Evolutionary conservation across 768 basidiomycete species (phyloP).

Genomic region (Auricularia heimuer): DNA sequence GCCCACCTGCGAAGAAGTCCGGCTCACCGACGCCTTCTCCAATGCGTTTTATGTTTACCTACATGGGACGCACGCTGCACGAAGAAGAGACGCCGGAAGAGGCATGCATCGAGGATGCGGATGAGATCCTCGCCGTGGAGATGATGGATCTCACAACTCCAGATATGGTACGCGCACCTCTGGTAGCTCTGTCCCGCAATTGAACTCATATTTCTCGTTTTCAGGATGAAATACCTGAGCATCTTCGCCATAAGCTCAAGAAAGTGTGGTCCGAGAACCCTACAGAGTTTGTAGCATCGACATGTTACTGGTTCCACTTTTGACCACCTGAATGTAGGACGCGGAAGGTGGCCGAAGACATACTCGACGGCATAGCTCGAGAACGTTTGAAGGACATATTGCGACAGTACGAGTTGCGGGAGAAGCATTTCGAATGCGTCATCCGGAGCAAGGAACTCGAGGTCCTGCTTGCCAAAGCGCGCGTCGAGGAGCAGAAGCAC

Average conservation of each 20-base stretch:
- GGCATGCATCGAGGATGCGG: slow-evolving; percentile 76
- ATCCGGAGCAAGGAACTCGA: slow-evolving; percentile 89
- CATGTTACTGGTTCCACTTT: background rate
- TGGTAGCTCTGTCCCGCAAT: background rate
- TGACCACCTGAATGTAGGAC: slow-evolving; percentile 37
- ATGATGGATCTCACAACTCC: slow-evolving; percentile 79
- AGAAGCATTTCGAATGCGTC: slow-evolving; percentile 87
- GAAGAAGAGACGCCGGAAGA: slow-evolving; percentile 80
- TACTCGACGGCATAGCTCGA: slow-evolving; percentile 80
- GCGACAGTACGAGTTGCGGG: slow-evolving; percentile 80
- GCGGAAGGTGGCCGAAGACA: slow-evolving; percentile 63
- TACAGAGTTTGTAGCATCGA: slow-evolving; percentile 42
- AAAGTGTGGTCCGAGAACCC: slow-evolving; percentile 78
- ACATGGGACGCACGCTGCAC: slow-evolving; percentile 70
- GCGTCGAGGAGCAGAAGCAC: slow-evolving; percentile 81
- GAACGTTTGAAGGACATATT: slow-evolving; percentile 82
- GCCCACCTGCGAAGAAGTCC: background rate
- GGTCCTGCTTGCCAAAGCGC: slow-evolving; percentile 74
- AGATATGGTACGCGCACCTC: slow-evolving; percentile 24
- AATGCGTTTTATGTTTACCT: slow-evolving; percentile 80
- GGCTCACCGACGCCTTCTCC: background rate
- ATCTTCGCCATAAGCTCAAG: slow-evolving; percentile 57
- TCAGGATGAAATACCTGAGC: slow-evolving; percentile 58
- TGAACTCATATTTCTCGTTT: background rate
- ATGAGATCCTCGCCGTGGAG: slow-evolving; percentile 83